Percentiles rank a stretch among this genome's conserved stretches.
Conservation (phyloP, 202 grass and related monocot species). For the Schoenoplectus triqueter region DNA sequence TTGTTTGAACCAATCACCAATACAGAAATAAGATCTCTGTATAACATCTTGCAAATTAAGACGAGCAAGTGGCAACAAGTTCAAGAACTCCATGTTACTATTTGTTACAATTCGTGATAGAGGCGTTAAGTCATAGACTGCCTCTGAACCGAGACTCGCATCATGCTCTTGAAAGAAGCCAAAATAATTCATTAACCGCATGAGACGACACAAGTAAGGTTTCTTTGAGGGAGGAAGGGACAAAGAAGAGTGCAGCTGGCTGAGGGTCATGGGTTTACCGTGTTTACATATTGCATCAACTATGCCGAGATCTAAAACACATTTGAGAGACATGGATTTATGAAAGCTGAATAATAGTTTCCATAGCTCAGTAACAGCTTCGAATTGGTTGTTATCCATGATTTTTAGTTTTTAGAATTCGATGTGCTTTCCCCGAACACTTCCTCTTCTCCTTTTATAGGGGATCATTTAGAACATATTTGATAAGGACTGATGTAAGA, state of each 20-base stretch:
- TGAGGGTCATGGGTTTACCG: constrained; percentile 37
- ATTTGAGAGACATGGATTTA: constrained; percentile 44
- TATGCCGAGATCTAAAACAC: constrained; percentile 12
- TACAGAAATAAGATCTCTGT: too few species aligned
- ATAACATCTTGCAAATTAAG: too few species aligned
- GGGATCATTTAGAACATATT: too few species aligned
- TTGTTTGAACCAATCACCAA: too few species aligned
- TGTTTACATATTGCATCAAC: constrained; percentile 45
- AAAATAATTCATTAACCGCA: constrained; percentile 49
- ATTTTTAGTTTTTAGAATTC: not conserved
- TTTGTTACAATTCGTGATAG: too few species aligned
- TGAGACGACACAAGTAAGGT: constrained; percentile 44
- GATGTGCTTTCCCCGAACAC: too few species aligned
- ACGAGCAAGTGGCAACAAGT: too few species aligned
- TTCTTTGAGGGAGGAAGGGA: constrained; percentile 31
- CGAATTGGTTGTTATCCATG: not conserved
- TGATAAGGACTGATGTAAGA: too few species aligned
- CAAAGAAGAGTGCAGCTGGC: constrained; percentile 27
- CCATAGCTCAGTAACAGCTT: constrained; percentile 42
- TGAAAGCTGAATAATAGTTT: constrained; percentile 34
- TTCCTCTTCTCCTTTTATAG: too few species aligned
- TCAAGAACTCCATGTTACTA: too few species aligned
- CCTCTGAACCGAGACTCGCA: too few species aligned
- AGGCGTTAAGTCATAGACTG: too few species aligned
- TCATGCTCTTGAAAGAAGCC: constrained; percentile 25